These are phyloP conservation scores for Neofusicoccum sp. DNA, from an alignment of 2,329 filamentous ascomycete genomes.

Conservation along the genomic window DNA sequence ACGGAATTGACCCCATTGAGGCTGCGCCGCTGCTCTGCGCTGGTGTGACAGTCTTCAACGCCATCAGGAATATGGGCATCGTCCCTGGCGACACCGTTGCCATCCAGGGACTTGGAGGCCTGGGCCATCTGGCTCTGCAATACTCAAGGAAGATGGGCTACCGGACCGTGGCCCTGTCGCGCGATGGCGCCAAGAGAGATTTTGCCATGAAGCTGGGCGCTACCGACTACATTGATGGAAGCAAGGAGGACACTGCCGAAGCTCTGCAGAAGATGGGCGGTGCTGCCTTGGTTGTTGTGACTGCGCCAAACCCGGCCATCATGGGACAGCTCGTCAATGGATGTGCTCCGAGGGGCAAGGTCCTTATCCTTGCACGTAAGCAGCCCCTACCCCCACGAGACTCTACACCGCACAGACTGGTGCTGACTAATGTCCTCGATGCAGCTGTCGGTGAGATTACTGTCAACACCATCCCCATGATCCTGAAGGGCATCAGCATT, in stretches of 20 bases:
- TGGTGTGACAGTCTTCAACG: slow-evolving; percentile 58
- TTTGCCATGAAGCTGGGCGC: slow-evolving; percentile 60
- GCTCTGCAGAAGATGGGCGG: slow-evolving; percentile 62
- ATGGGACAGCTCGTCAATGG: slow-evolving; percentile 59
- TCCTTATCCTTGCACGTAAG: slow-evolving; percentile 60
- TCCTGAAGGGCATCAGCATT: slow-evolving; percentile 51
- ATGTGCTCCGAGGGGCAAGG: slow-evolving; percentile 58
- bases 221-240: slow-evolving; percentile 59
- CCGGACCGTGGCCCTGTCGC: slow-evolving; percentile 55
- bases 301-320: slow-evolving; percentile 62
- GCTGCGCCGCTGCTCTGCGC: slow-evolving; percentile 50
- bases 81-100: slow-evolving; percentile 51
- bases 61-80: slow-evolving; percentile 53
- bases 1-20: slow-evolving; percentile 49
- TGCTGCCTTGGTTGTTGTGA: slow-evolving; percentile 63
- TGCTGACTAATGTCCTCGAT: background rate
- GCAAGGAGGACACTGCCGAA: slow-evolving; percentile 51
- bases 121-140: slow-evolving; percentile 58
- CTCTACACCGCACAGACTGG: background rate
- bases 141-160: slow-evolving; percentile 57
- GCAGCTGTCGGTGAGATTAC: slow-evolving; percentile 49
- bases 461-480: slow-evolving; percentile 47
- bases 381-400: background rate
- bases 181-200: slow-evolving; percentile 54
- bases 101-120: slow-evolving; percentile 56